phyloP scores from a whole-genome alignment of 2,329 filamentous ascomycete species.

The Talaromyces verruculosus region DNA sequence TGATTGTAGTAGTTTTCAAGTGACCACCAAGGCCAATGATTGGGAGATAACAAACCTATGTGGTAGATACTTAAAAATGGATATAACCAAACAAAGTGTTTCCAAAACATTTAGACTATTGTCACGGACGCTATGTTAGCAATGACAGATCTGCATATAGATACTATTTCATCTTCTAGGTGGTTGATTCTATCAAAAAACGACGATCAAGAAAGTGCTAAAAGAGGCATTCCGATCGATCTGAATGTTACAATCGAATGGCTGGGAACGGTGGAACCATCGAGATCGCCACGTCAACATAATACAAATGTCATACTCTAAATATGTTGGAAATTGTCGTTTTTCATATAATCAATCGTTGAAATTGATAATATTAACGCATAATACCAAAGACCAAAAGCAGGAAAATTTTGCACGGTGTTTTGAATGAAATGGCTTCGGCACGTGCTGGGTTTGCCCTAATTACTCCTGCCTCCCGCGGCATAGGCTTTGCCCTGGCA shows the following conservation, averaged over 20 bases:
- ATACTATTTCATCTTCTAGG: too few species aligned
- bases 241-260: background rate
- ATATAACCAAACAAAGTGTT: too few species aligned
- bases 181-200: background rate
- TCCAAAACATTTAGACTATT: too few species aligned
- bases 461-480: slow-evolving; percentile 60
- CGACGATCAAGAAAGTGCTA: background rate
- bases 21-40: too few species aligned
- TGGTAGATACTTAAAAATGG: too few species aligned
- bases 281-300: slow-evolving; percentile 2
- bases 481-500: slow-evolving; percentile 63
- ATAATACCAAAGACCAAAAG: background rate
- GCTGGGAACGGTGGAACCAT: slow-evolving; percentile 9
- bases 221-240: background rate
- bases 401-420: too few species aligned
- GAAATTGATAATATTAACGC: too few species aligned
- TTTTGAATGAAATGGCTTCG: background rate
- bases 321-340: background rate
- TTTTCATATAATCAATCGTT: too few species aligned
- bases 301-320: background rate
- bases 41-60: too few species aligned
- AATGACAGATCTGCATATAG: too few species aligned
- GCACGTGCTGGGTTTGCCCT: slow-evolving; percentile 26
- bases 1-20: background rate
- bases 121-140: too few species aligned